These are phyloP conservation scores for Aspergillus ostianus DNA, from an alignment of 495 filamentous ascomycete species.

Conservation along the genomic window DNA sequence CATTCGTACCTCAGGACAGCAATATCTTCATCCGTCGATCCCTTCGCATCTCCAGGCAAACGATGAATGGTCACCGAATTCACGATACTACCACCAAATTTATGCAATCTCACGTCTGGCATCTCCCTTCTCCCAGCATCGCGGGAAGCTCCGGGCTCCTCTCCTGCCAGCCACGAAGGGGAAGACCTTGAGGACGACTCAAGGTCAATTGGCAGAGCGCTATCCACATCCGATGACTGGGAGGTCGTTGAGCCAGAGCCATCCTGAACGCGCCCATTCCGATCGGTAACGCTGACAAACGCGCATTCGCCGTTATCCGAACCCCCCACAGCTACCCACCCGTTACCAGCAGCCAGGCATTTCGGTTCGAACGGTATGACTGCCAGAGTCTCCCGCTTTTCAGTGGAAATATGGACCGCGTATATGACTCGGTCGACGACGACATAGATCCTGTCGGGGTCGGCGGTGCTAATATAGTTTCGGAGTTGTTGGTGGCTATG, in stretches of 20 bases:
- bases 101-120: slow-evolving; percentile 51
- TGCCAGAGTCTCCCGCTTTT: slow-evolving; percentile 72
- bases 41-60: slow-evolving; percentile 47
- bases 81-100: slow-evolving; percentile 59
- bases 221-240: slow-evolving; percentile 55
- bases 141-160: slow-evolving; percentile 30
- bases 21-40: slow-evolving; percentile 56
- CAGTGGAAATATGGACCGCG: slow-evolving; percentile 66
- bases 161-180: slow-evolving; percentile 23
- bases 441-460: slow-evolving; percentile 77
- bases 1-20: slow-evolving; percentile 58
- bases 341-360: slow-evolving; percentile 79
- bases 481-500: slow-evolving; percentile 88
- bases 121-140: slow-evolving; percentile 29
- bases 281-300: slow-evolving; percentile 62
- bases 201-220: slow-evolving; percentile 57
- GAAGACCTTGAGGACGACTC: slow-evolving; percentile 36
- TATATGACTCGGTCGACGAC: slow-evolving; percentile 72
- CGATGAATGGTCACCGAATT: slow-evolving; percentile 72
- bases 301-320: slow-evolving; percentile 78
- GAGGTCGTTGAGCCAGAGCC: slow-evolving; percentile 27
- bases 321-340: slow-evolving; percentile 89
- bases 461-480: slow-evolving; percentile 80
- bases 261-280: slow-evolving; percentile 26
- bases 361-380: slow-evolving; percentile 76